These are phyloP conservation scores for Fusarium sp. DNA, from an alignment of 2,329 filamentous ascomycete species.

Conservation along the genomic window DNA sequence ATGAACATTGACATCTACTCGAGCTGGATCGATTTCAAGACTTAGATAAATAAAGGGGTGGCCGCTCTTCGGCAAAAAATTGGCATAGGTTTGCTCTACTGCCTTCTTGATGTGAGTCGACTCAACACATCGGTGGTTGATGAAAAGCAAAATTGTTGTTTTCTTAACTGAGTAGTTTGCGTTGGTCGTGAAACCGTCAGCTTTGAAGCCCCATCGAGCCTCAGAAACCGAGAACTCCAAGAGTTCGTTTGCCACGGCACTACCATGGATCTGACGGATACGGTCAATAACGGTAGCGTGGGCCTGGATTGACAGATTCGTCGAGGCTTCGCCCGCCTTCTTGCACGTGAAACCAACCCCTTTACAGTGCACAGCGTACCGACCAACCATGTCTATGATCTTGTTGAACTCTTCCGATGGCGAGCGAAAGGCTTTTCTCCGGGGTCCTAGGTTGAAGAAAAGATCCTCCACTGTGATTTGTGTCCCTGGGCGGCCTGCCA, in stretches of 20 bases:
- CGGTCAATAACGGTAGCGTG: constrained; percentile 80
- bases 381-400: constrained; percentile 92
- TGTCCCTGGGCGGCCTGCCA: constrained; percentile 87
- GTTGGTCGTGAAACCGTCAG: constrained; percentile 84
- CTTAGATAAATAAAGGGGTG: constrained; percentile 95
- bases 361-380: constrained; percentile 91
- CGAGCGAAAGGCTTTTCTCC: constrained; percentile 89
- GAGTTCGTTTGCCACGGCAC: constrained; percentile 86
- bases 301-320: constrained; percentile 81
- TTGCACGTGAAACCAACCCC: constrained; percentile 97
- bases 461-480: constrained; percentile 97
- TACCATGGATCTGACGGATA: constrained; percentile 90
- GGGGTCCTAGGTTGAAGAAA: constrained; percentile 94
- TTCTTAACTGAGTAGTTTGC: constrained; percentile 95
- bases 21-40: constrained; percentile 88
- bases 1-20: constrained; percentile 97
- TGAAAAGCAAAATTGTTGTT: constrained; percentile 89
- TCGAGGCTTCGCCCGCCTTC: constrained; percentile 89
- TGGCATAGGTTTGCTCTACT: constrained; percentile 87
- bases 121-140: constrained; percentile 95
- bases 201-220: constrained; percentile 83
- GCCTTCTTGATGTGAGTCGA: constrained; percentile 89
- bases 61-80: constrained; percentile 90
- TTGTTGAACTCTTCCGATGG: constrained; percentile 96
- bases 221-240: constrained; percentile 79